Conservation (phyloP, 2,329 filamentous ascomycete species). For the Neofusicoccum cordaticola region DNA sequence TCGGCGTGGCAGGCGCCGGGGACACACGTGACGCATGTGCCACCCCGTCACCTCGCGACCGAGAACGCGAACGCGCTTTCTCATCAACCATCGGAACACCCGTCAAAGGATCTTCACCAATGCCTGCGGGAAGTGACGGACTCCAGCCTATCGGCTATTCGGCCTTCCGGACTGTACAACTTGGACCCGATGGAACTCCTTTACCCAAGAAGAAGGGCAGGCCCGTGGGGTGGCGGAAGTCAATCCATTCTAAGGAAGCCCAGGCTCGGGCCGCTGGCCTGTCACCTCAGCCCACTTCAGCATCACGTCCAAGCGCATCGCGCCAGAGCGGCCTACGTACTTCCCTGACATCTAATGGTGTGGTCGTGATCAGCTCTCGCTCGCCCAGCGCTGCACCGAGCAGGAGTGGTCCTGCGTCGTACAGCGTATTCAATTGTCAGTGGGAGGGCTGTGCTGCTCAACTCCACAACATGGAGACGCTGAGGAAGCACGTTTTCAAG, state of each 20-base stretch:
- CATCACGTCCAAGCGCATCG: background rate
- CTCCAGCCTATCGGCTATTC: slow-evolving; percentile 36
- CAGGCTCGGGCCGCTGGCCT: slow-evolving; percentile 25
- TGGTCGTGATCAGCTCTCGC: slow-evolving; percentile 27
- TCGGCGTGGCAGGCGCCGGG: background rate
- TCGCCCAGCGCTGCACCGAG: slow-evolving; percentile 29
- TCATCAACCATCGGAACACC: background rate
- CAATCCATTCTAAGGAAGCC: slow-evolving; percentile 36
- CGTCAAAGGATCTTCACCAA: slow-evolving; percentile 3
- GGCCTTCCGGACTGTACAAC: slow-evolving; percentile 37
- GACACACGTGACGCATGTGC: slow-evolving; percentile 5
- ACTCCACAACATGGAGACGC: slow-evolving; percentile 60
- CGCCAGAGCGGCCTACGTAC: background rate
- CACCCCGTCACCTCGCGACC: slow-evolving; percentile 11
- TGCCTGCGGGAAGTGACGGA: slow-evolving; percentile 17
- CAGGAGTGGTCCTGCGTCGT: slow-evolving; percentile 20
- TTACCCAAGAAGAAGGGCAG: slow-evolving; percentile 45
- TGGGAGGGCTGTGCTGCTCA: slow-evolving; percentile 58
- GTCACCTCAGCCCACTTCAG: slow-evolving; percentile 3
- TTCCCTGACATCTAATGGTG: background rate
- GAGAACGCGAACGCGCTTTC: background rate
- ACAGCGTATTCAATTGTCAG: slow-evolving; percentile 54
- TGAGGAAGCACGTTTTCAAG: slow-evolving; percentile 59
- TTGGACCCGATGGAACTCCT: slow-evolving; percentile 34
- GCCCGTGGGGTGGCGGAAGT: slow-evolving; percentile 51